These are phyloP conservation scores for Sarcodon sp. DNA, from an alignment of 768 basidiomycete species.

Conservation along the genomic window DNA sequence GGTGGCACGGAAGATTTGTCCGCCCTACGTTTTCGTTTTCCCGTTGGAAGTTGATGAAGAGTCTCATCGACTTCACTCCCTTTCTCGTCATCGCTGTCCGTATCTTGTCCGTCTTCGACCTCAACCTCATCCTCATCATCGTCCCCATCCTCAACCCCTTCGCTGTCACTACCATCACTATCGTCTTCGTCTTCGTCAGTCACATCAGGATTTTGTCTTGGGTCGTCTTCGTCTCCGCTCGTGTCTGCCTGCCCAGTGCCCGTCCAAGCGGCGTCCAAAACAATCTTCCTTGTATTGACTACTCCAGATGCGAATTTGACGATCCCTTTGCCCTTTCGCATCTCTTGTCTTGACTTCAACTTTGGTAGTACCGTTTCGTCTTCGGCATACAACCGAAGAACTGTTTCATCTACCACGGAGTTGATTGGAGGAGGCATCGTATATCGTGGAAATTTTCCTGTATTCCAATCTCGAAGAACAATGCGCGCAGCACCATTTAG, in stretches of 20 bases:
- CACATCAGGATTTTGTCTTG: constrained; percentile 13
- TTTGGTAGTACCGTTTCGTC: constrained; percentile 38
- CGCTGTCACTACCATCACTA: constrained; percentile 24
- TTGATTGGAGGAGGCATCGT: constrained; percentile 33
- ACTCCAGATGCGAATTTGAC: constrained; percentile 35
- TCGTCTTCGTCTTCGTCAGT: constrained; percentile 25
- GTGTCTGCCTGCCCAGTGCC: constrained; percentile 27
- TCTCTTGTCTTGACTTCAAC: constrained; percentile 48
- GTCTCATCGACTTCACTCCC: constrained; percentile 30
- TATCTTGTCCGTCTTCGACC: constrained; percentile 25
- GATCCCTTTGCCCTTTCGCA: constrained; percentile 35
- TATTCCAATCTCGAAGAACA: constrained; percentile 78
- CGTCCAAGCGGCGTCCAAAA: constrained; percentile 24
- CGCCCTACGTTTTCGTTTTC: constrained; percentile 19
- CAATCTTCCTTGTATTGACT: constrained; percentile 28
- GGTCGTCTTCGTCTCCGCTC: constrained; percentile 23
- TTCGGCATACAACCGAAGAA: constrained; percentile 23
- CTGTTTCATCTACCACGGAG: constrained; percentile 6
- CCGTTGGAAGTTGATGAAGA: constrained; percentile 15
- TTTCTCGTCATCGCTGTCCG: constrained; percentile 24
- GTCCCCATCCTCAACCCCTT: constrained; percentile 16
- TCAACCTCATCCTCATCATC: constrained; percentile 23
- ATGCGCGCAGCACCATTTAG: constrained; percentile 62
- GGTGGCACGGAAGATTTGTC: constrained; percentile 2
- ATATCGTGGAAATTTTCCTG: constrained; percentile 62